Evolutionary conservation across 352 stramenopile species (phyloP).

Genomic region (Peronospora farinosa): DNA sequence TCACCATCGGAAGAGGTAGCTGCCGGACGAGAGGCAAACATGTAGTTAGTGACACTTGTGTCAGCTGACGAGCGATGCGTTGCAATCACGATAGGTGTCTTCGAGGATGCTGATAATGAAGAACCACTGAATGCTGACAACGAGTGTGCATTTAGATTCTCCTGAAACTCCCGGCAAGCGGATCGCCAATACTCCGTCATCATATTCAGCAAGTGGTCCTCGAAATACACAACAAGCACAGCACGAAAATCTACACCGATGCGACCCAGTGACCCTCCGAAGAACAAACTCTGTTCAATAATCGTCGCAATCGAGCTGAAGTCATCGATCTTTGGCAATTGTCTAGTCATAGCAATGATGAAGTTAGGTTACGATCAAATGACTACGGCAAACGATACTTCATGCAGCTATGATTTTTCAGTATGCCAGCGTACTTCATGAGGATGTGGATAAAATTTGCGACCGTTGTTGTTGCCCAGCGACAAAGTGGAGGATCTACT

Average conservation of each 20-base stretch:
- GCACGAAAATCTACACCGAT: constrained; percentile 80
- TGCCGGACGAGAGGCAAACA: constrained; percentile 16
- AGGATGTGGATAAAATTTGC: constrained; percentile 76
- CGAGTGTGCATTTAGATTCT: constrained; percentile 42
- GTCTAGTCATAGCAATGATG: constrained; percentile 29
- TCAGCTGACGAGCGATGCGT: constrained; percentile 50
- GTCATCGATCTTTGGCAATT: constrained; percentile 81
- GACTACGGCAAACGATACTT: background rate
- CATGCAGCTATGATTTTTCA: background rate
- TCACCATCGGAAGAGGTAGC: constrained; percentile 10
- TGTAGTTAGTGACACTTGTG: constrained; percentile 19
- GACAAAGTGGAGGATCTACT: constrained; percentile 72
- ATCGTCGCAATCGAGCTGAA: constrained; percentile 76
- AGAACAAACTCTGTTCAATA: constrained; percentile 82
- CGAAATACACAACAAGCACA: constrained; percentile 76
- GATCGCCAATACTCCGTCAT: constrained; percentile 55
- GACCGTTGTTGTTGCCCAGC: constrained; percentile 74
- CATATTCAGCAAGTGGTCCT: constrained; percentile 66
- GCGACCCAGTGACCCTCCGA: constrained; percentile 70
- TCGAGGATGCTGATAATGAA: constrained; percentile 27
- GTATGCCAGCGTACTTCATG: constrained; percentile 46
- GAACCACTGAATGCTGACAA: constrained; percentile 20
- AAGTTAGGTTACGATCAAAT: background rate
- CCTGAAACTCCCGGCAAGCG: constrained; percentile 58
- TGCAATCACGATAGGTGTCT: constrained; percentile 63